A percentile compares a stretch with the other conserved stretches of the same genome.
These are phyloP conservation scores for Trichoderma sp. DNA, from an alignment of 2,329 filamentous ascomycete genomes.

Conservation along the genomic window DNA sequence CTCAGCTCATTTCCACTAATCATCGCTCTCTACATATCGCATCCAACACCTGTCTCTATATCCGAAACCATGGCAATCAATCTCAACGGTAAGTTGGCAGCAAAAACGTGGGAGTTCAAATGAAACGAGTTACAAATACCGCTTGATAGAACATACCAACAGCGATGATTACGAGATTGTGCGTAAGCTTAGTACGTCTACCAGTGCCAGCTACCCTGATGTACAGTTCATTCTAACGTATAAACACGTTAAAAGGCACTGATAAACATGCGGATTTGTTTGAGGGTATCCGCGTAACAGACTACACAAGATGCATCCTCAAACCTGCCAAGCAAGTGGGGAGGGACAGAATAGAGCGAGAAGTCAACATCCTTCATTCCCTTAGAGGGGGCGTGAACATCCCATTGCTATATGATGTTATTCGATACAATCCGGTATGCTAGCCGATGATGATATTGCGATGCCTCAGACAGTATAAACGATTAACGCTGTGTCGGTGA, in stretches of 20 bases:
- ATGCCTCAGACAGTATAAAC: background rate
- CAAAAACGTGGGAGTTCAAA: background rate
- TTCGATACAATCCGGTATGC: slow-evolving; percentile 82
- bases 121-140: background rate
- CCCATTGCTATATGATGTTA: slow-evolving; percentile 90
- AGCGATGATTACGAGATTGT: slow-evolving; percentile 97
- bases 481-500: background rate
- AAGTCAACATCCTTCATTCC: slow-evolving; percentile 99
- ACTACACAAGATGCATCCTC: slow-evolving; percentile 99
- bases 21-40: background rate
- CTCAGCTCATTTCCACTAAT: background rate
- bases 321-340: slow-evolving; percentile 99
- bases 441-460: slow-evolving; percentile 6
- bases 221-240: slow-evolving; percentile 31
- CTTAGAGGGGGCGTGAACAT: slow-evolving; percentile 95
- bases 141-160: background rate
- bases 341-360: slow-evolving; percentile 99
- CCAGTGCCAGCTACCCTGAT: background rate
- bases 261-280: slow-evolving; percentile 99
- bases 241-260: slow-evolving; percentile 61
- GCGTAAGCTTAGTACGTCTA: slow-evolving; percentile 81
- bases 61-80: background rate
- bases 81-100: background rate
- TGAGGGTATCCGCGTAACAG: slow-evolving; percentile 97
- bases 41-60: background rate